Percentiles rank a stretch among this genome's conserved stretches.
These are phyloP conservation scores for Citrus sinensis DNA, from an alignment of 345 rosid genomes.

Conservation along the genomic window DNA sequence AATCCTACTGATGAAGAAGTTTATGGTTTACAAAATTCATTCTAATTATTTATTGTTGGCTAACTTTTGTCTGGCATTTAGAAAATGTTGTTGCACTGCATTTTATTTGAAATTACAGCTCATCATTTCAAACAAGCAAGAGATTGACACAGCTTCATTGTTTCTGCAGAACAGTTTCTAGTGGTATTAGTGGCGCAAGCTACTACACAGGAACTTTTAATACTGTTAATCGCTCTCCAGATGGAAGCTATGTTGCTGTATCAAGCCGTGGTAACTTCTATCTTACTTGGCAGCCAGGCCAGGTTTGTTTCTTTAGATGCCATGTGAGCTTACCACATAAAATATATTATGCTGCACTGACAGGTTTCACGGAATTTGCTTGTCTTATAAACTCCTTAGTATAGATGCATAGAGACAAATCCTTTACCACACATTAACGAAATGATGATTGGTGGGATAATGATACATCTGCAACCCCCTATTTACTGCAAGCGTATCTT, in stretches of 20 bases:
- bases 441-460: background rate
- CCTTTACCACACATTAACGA: background rate
- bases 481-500: background rate
- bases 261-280: constrained; percentile 98
- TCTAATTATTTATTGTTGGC: background rate
- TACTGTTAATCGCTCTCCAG: constrained; percentile 89
- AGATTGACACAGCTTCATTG: constrained; percentile 35
- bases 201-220: constrained; percentile 94
- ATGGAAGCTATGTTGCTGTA: constrained; percentile 92
- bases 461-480: background rate
- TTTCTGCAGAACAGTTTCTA: constrained; percentile 92
- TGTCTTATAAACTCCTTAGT: background rate
- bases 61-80: background rate
- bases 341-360: background rate
- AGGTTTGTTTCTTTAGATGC: constrained; percentile 39
- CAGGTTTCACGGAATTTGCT: background rate
- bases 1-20: background rate
- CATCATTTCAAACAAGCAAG: background rate
- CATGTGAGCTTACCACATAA: background rate
- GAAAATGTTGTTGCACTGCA: background rate
- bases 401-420: background rate
- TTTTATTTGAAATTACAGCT: background rate
- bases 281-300: constrained; percentile 97
- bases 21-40: background rate
- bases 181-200: constrained; percentile 98